Evolutionary conservation across 2,329 filamentous ascomycete genomes (phyloP).

Genomic region (Paracorniculantispora psalliotae): DNA sequence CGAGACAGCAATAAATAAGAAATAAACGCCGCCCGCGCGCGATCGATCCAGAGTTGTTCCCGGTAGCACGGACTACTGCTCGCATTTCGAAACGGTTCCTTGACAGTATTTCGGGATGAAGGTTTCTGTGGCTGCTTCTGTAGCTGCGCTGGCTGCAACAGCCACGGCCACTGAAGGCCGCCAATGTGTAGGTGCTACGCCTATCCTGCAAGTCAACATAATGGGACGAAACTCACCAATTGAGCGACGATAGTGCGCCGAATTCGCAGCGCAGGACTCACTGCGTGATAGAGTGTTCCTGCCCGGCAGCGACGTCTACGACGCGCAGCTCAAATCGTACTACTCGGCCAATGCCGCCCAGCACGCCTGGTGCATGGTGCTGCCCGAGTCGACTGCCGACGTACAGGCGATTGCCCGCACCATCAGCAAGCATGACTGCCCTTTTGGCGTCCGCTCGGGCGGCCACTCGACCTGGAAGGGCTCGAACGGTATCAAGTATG

Average conservation of each 20-base stretch:
- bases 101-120: background rate
- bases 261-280: constrained; percentile 16
- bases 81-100: background rate
- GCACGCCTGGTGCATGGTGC: constrained; percentile 26
- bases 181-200: constrained; percentile 9
- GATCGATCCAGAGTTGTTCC: background rate
- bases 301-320: constrained; percentile 19
- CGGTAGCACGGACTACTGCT: background rate
- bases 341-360: constrained; percentile 28
- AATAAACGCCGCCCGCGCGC: background rate
- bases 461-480: constrained; percentile 29
- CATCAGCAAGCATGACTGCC: constrained; percentile 19
- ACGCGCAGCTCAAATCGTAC: constrained; percentile 22
- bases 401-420: constrained; percentile 22
- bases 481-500: constrained; percentile 24
- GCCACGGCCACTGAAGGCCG: background rate
- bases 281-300: constrained; percentile 23
- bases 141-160: background rate
- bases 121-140: background rate
- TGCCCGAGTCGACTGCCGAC: constrained; percentile 21
- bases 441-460: constrained; percentile 28
- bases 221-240: background rate
- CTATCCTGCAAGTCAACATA: background rate
- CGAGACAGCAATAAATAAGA: background rate
- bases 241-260: constrained; percentile 19